Evolutionary conservation across 805 yeast genomes (phyloP).

Genomic region (Saccharomycopsis microspora): DNA sequence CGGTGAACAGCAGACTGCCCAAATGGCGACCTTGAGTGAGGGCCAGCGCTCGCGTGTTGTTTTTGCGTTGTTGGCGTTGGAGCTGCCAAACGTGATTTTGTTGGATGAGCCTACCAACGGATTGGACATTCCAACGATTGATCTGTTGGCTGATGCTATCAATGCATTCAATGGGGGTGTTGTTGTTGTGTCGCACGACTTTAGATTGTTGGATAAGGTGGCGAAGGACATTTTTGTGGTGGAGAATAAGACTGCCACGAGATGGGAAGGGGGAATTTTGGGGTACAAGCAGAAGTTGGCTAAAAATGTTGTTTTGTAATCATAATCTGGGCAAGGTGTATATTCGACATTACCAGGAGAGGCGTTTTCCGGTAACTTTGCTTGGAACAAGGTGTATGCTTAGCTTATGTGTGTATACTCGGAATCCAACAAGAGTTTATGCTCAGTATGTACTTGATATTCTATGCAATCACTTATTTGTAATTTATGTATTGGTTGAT

Average conservation of each 20-base stretch:
- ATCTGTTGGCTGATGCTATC: conserved; percentile 94
- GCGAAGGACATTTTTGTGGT: conserved; percentile 97
- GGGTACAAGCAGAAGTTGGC: conserved; percentile 94
- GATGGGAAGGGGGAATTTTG: conserved; percentile 90
- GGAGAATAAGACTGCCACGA: conserved; percentile 88
- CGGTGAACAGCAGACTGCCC: conserved; percentile 97
- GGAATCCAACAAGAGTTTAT: too few species aligned
- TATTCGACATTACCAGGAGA: too few species aligned
- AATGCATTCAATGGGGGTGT: conserved; percentile 95
- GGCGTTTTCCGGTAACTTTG: too few species aligned
- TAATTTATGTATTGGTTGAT: too few species aligned
- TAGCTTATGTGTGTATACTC: too few species aligned
- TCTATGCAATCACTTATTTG: too few species aligned
- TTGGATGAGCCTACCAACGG: conserved; percentile 99
- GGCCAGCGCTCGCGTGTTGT: conserved; percentile 99
- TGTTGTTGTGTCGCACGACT: conserved; percentile 96
- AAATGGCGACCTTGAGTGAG: conserved; percentile 97
- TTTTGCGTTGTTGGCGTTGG: conserved; percentile 89
- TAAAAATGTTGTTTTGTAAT: conserved; percentile 66
- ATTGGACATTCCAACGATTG: conserved; percentile 96
- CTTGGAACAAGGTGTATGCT: too few species aligned
- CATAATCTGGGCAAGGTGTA: not conserved
- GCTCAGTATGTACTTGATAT: too few species aligned
- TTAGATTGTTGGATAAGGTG: conserved; percentile 92
- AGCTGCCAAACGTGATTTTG: conserved; percentile 86